Evolutionary conservation across 2,329 filamentous ascomycete species (phyloP).

Genomic region (Pseudogymnoascus destructans): DNA sequence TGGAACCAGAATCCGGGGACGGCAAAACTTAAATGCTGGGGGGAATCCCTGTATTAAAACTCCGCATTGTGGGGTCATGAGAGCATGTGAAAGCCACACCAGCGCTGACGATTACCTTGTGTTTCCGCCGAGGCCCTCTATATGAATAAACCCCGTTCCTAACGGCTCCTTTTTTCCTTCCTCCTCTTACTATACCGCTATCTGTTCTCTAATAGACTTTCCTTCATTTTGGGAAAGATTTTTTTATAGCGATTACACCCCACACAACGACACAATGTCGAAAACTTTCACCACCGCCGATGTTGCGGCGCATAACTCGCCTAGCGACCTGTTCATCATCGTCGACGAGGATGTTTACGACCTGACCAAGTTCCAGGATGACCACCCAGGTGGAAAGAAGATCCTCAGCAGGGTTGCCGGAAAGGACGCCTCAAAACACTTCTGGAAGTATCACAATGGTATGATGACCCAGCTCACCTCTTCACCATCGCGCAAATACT

Average conservation of each 20-base stretch:
- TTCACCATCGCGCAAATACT: background rate
- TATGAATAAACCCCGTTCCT: constrained; percentile 5
- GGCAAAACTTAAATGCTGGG: constrained; percentile 4
- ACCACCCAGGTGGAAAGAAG: constrained; percentile 47
- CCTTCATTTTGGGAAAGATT: background rate
- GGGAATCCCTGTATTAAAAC: background rate
- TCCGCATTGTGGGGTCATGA: constrained; percentile 1
- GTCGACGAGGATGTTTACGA: constrained; percentile 96
- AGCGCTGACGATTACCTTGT: background rate
- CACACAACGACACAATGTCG: constrained; percentile 48
- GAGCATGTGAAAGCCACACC: constrained; percentile 6
- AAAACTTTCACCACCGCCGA: constrained; percentile 74
- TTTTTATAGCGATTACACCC: background rate
- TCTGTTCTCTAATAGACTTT: background rate
- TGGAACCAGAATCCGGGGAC: constrained; percentile 9
- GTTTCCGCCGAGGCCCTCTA: constrained; percentile 2
- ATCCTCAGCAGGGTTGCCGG: constrained; percentile 24
- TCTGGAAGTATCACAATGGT: constrained; percentile 30
- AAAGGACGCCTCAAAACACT: constrained; percentile 25
- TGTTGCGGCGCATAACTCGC: constrained; percentile 84
- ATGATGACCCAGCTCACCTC: background rate
- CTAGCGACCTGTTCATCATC: constrained; percentile 74
- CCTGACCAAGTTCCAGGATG: constrained; percentile 74
- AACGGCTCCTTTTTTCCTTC: background rate
- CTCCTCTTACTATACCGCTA: background rate